These are phyloP conservation scores for Daldinia vernicosa DNA, from an alignment of 495 filamentous ascomycete species.

Conservation along the genomic window DNA sequence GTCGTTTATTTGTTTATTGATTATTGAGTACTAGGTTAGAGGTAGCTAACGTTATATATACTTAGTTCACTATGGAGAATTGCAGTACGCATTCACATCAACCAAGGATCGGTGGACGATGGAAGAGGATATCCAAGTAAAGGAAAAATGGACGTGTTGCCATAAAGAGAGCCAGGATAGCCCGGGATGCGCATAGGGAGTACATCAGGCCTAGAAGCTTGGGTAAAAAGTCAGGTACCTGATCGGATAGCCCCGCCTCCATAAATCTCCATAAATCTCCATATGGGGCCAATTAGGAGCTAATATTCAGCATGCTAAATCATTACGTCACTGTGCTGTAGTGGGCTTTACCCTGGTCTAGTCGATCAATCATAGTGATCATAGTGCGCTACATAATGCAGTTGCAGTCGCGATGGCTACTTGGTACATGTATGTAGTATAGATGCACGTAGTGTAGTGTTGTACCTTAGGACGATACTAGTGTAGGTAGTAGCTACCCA, in stretches of 20 bases:
- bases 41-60: background rate
- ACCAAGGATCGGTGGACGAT: background rate
- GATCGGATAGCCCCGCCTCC: background rate
- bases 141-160: constrained; percentile 10
- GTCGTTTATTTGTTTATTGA: background rate
- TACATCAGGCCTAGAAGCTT: constrained; percentile 6
- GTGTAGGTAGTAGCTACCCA: background rate
- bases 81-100: background rate
- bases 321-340: constrained; percentile 2
- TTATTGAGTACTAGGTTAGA: too few relatives aligned
- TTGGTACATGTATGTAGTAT: background rate
- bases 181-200: constrained; percentile 2
- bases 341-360: background rate
- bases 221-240: background rate
- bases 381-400: too few relatives aligned
- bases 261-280: background rate
- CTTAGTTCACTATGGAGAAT: constrained; percentile 1
- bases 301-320: background rate
- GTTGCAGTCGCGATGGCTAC: background rate
- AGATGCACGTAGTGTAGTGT: background rate
- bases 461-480: background rate
- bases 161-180: background rate
- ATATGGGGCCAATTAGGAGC: background rate
- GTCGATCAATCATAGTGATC: background rate
- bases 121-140: background rate